These are phyloP conservation scores for Acanthamoeba healyi DNA, from an alignment of 208 protist species.

Conservation along the genomic window DNA sequence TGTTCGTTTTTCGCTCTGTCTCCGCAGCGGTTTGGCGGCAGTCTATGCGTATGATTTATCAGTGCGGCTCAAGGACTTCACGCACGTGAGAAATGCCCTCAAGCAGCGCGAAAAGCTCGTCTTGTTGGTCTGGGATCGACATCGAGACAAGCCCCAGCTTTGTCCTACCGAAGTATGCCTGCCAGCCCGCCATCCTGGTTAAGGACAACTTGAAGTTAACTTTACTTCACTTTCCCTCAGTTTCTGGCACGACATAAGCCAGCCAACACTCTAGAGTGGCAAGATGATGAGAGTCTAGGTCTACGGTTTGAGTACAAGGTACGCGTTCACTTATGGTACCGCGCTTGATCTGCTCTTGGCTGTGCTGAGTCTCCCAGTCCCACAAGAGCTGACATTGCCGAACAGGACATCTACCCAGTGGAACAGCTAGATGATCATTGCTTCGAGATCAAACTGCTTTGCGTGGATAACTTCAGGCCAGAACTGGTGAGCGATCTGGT, in stretches of 20 bases:
- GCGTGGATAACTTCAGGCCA: constrained; percentile 1
- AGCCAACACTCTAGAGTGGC: not conserved
- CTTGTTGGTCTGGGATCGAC: not conserved
- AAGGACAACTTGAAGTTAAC: too few species aligned
- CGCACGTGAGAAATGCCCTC: not conserved
- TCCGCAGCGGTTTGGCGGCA: not conserved
- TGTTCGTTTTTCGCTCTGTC: not conserved
- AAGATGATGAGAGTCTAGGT: not conserved
- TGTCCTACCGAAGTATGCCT: not conserved
- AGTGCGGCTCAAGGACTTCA: constrained; percentile 10
- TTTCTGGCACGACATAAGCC: constrained; percentile 13
- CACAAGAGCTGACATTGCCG: too few species aligned
- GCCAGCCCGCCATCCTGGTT: too few species aligned
- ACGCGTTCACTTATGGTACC: too few species aligned
- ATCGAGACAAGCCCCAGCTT: not conserved
- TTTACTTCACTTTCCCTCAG: too few species aligned
- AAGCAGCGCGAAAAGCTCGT: not conserved
- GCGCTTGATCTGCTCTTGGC: too few species aligned
- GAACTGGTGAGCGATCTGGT: not conserved
- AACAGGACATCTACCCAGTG: not conserved
- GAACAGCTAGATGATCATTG: not conserved
- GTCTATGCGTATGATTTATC: not conserved
- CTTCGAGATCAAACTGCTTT: constrained; percentile 4
- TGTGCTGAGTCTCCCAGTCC: too few species aligned
- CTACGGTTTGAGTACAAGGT: not conserved